phyloP scores from a whole-genome alignment of 768 basidiomycete genomes.

The Crepidotus variabilis region DNA sequence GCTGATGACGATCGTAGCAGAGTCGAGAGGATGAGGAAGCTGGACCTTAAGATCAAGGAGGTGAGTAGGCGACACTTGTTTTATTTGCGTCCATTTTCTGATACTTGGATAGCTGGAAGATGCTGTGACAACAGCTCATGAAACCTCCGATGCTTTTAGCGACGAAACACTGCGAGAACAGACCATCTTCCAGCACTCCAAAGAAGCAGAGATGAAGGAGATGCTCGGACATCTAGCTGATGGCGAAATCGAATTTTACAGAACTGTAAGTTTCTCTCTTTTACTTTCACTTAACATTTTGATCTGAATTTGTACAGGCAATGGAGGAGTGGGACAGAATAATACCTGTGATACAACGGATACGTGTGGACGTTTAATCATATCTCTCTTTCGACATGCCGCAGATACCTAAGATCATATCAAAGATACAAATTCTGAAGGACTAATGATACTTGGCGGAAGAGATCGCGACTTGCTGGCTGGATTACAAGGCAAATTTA shows the following conservation, averaged over 20 bases:
- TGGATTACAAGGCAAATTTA: no score
- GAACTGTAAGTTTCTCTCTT: conserved; percentile 48
- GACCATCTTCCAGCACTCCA: conserved; percentile 81
- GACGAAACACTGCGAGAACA: conserved; percentile 94
- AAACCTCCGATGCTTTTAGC: conserved; percentile 95
- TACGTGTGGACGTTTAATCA: conserved; percentile 83
- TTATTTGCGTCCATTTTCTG: conserved; percentile 5
- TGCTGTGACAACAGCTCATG: conserved; percentile 91
- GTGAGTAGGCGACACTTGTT: conserved; percentile 34
- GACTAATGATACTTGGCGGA: not conserved
- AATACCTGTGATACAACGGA: conserved; percentile 89
- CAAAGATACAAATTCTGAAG: not conserved
- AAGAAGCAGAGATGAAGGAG: conserved; percentile 97
- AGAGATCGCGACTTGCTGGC: no score
- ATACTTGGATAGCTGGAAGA: conserved; percentile 73
- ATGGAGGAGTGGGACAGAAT: conserved; percentile 98
- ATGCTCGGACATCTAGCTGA: conserved; percentile 87
- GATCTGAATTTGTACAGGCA: conserved; percentile 40
- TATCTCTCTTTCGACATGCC: conserved; percentile 6
- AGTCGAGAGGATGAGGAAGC: conserved; percentile 89
- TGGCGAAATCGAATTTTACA: conserved; percentile 94
- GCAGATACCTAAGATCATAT: not conserved
- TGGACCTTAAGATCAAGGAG: conserved; percentile 95
- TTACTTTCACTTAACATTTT: not conserved
- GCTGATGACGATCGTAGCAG: conserved; percentile 91